Evolutionary conservation across 2,329 filamentous ascomycete species (phyloP), one percentile per base, ranked within the genome.

Genomic region (Ophiostoma angusticollis): DNA sequence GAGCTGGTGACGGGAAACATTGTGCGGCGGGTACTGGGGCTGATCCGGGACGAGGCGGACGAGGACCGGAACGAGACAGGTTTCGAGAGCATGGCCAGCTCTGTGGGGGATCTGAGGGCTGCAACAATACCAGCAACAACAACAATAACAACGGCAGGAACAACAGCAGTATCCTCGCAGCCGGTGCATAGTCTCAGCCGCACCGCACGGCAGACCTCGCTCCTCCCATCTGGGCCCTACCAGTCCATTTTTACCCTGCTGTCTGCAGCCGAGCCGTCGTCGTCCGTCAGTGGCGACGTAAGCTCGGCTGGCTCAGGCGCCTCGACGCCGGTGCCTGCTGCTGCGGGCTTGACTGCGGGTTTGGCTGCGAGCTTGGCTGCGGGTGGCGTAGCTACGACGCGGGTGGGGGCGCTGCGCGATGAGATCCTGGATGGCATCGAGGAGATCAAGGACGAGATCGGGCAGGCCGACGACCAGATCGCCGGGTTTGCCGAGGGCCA

Each of bases 1-100:
- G 91, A 96, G 62, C 79, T 94, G 50, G 84, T 86, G 5, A 85
- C 95, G 31, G 89, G 86, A 37, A 98, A 98, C 54, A 87, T 98
- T 49, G 84, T 95, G 33, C 78, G 87, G 44, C 78, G 91, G 45
- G 83, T 96, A 3, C 66, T 98, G 27, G 84, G 86, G 31, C 70
- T 98, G 47, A 91, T 98, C 47, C 78, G 91, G 37, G 87, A 95
- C 54, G 87, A 96, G 53, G 82, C 84, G 28, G 80, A 84, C 50
- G 84, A 93, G 51, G 80, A 85, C 49, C 67, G 79, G 42, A 83
- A 83, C 44, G 72, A 45, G 9, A 40, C 41, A 19, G 27, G 27
- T 42, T 60, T 50, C 21, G 55, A 67, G 39, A 59, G 58, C 25
- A 28, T 35, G 31, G 27, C 34, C 3, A 19, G 18, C 23, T 68